phyloP scores from a whole-genome alignment of 2,329 filamentous ascomycete genomes.

The Myriangium duriaei region DNA sequence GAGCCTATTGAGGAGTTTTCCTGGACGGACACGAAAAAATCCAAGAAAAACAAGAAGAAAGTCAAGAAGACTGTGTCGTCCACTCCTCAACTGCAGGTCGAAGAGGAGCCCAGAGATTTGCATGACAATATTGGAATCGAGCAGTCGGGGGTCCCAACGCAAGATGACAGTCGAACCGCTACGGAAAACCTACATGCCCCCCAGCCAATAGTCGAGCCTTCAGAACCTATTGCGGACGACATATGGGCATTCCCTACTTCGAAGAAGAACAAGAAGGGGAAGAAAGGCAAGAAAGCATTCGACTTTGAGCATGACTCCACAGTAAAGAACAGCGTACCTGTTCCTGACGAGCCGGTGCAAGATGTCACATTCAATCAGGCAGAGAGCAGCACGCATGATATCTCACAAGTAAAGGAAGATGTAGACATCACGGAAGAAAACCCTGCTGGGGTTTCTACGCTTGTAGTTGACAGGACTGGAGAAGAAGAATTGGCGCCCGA shows the following conservation, averaged over 20 bases:
- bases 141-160: too few relatives aligned
- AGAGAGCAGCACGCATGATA: too few relatives aligned
- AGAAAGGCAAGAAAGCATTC: constrained; percentile 4
- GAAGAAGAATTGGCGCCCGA: not conserved
- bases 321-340: not conserved
- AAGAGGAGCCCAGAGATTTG: too few relatives aligned
- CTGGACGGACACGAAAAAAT: not conserved
- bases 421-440: not conserved
- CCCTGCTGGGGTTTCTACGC: not conserved
- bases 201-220: too few relatives aligned
- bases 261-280: constrained; percentile 20
- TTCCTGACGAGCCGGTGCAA: not conserved
- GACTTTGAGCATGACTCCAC: not conserved
- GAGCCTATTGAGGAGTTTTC: constrained; percentile 1
- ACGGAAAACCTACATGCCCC: too few relatives aligned
- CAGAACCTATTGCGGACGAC: too few relatives aligned
- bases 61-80: too few relatives aligned
- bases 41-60: constrained; percentile 13
- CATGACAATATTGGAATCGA: too few relatives aligned
- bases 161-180: too few relatives aligned
- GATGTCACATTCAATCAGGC: too few relatives aligned
- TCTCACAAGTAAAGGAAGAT: not conserved
- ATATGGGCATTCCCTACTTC: constrained; percentile 6
- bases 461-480: not conserved
- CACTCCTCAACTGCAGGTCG: too few relatives aligned